Conservation (phyloP, 2,329 filamentous ascomycete genomes). For the Paracorniculantispora psalliotae region DNA sequence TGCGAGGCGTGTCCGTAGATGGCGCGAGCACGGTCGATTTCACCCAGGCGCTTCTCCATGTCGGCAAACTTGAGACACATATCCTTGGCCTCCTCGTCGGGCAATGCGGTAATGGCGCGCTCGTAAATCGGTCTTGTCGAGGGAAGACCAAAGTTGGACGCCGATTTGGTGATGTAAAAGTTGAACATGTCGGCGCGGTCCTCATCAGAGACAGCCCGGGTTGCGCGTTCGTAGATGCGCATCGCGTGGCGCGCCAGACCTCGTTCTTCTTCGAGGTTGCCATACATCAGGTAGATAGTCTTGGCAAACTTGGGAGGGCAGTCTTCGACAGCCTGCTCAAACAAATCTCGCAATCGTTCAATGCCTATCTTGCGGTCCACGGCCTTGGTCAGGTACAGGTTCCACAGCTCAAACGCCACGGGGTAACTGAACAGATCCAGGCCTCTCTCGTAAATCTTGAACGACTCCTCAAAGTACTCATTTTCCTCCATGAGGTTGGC, state of each 20-base stretch:
- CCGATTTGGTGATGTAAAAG: constrained; percentile 98
- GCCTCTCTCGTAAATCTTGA: constrained; percentile 95
- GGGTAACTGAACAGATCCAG: constrained; percentile 98
- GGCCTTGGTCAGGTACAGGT: constrained; percentile 93
- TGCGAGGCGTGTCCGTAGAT: constrained; percentile 97
- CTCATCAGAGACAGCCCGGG: constrained; percentile 88
- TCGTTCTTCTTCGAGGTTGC: constrained; percentile 91
- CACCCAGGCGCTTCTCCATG: constrained; percentile 86
- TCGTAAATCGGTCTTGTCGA: constrained; percentile 96
- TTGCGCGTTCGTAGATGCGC: constrained; percentile 97
- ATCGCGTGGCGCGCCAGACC: constrained; percentile 94
- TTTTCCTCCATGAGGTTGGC: constrained; percentile 92
- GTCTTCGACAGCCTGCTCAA: constrained; percentile 93
- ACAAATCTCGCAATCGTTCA: constrained; percentile 87
- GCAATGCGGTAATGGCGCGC: constrained; percentile 86
- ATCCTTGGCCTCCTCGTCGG: constrained; percentile 86
- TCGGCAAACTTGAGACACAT: constrained; percentile 99
- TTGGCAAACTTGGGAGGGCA: constrained; percentile 96
- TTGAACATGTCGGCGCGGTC: constrained; percentile 97
- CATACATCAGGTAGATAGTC: constrained; percentile 95
- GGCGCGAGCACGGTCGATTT: constrained; percentile 89
- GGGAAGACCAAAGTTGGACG: constrained; percentile 93
- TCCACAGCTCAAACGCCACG: constrained; percentile 97
- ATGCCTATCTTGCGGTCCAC: constrained; percentile 95
- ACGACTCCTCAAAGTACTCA: constrained; percentile 93